Percentiles rank a stretch among this genome's conserved stretches.
phyloP scores from a whole-genome alignment of 768 basidiomycete species.

The Botryobasidium botryosum region DNA sequence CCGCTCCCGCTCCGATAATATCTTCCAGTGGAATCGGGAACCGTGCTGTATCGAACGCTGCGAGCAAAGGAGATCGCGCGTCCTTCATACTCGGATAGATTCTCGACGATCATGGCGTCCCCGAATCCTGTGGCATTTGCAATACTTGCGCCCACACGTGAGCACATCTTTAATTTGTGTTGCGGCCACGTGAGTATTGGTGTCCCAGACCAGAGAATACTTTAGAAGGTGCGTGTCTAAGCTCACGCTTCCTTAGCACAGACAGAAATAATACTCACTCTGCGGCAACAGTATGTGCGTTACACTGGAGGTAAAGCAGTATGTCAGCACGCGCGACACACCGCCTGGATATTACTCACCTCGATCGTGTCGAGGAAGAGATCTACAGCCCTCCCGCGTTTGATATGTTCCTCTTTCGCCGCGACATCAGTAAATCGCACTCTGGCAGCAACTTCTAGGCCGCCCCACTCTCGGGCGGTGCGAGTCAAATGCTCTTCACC shows the following conservation, averaged over 20 bases:
- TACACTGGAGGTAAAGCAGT: constrained; percentile 23
- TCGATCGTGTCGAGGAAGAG: constrained; percentile 36
- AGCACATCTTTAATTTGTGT: constrained; percentile 33
- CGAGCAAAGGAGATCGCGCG: constrained; percentile 28
- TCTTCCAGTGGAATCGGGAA: constrained; percentile 11
- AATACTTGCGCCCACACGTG: constrained; percentile 33
- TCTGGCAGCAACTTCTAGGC: constrained; percentile 28
- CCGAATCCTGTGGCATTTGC: constrained; percentile 33
- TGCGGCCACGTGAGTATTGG: constrained; percentile 33
- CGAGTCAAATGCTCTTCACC: constrained; percentile 30
- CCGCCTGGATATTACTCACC: constrained; percentile 17
- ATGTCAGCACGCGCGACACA: neutral
- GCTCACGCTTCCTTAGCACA: neutral
- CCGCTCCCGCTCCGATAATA: no score
- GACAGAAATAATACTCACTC: constrained; percentile 24
- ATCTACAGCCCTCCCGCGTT: constrained; percentile 31
- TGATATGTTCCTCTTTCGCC: constrained; percentile 29
- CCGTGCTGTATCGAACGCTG: constrained; percentile 16
- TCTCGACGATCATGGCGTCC: constrained; percentile 29
- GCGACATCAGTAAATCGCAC: constrained; percentile 34
- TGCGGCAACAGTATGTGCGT: constrained; percentile 34
- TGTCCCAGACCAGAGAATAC: constrained; percentile 35
- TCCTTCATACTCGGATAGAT: constrained; percentile 28
- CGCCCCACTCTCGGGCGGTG: constrained; percentile 29
- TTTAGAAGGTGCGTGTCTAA: constrained; percentile 12